Evolutionary conservation across 306 rosid species (phyloP).

Genomic region (Cajanus cajan): DNA sequence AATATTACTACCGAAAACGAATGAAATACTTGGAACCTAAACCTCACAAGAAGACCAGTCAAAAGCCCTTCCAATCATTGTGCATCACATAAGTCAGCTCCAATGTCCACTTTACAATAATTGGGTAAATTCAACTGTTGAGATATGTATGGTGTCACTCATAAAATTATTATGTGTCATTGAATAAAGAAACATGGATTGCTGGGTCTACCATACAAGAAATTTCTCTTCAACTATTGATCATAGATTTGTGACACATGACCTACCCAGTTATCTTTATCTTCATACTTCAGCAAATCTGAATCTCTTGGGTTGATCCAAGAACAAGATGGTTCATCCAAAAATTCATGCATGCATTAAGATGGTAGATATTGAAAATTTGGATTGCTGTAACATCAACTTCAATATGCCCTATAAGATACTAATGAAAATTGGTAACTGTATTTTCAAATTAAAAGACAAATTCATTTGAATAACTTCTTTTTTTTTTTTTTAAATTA

Average conservation of each 20-base stretch:
- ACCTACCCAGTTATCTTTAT: conserved; percentile 7
- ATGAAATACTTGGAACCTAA: background rate
- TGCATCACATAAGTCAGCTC: background rate
- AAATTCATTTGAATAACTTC: background rate
- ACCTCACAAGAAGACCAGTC: background rate
- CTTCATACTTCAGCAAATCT: background rate
- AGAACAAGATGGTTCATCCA: background rate
- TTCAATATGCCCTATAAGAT: background rate
- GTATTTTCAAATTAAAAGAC: background rate
- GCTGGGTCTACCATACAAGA: background rate
- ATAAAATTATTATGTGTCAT: background rate
- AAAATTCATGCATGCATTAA: background rate
- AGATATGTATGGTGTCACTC: background rate
- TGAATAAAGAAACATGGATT: background rate
- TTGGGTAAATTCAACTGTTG: background rate
- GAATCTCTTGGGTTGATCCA: background rate
- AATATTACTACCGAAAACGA: background rate
- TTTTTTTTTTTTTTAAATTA: too few relatives aligned
- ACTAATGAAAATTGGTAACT: background rate
- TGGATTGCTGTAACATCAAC: background rate
- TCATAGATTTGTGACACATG: background rate
- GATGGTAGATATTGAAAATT: background rate
- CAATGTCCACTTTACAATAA: background rate
- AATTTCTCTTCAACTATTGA: background rate
- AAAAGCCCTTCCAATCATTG: background rate